Evolutionary conservation across 2,329 filamentous ascomycete species (phyloP).

Genomic region (Botryotinia convoluta): DNA sequence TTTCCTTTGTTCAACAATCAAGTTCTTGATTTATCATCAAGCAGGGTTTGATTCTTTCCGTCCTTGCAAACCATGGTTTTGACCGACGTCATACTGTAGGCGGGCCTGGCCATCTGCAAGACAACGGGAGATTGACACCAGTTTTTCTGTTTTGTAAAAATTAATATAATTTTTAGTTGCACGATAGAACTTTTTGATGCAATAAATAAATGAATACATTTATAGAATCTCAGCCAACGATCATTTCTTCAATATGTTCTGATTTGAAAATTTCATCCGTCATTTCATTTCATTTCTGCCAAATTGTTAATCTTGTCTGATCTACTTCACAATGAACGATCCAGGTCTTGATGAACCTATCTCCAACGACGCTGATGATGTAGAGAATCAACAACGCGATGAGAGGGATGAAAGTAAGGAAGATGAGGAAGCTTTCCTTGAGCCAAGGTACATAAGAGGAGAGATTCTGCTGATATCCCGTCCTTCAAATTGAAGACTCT

Average conservation of each 20-base stretch:
- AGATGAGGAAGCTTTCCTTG: slow-evolving; percentile 34
- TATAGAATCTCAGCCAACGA: background rate
- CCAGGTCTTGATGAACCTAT: slow-evolving; percentile 36
- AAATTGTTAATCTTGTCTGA: background rate
- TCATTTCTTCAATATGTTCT: background rate
- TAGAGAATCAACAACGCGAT: slow-evolving; percentile 31
- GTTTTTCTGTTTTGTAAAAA: background rate
- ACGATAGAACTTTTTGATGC: background rate
- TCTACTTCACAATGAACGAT: slow-evolving; percentile 34
- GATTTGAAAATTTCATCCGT: background rate
- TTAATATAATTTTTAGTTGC: background rate
- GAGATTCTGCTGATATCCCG: background rate
- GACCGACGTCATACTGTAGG: slow-evolving; percentile 1
- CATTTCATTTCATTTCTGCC: background rate
- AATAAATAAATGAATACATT: background rate
- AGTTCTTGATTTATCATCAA: background rate
- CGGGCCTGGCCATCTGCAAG: background rate
- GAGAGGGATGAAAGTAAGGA: slow-evolving; percentile 31
- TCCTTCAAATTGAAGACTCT: background rate
- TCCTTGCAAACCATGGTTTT: background rate
- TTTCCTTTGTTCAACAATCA: background rate
- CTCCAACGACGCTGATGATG: slow-evolving; percentile 31
- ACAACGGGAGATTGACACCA: background rate
- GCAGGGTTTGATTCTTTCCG: background rate
- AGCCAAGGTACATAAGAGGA: slow-evolving; percentile 27